Conservation (phyloP, 768 basidiomycete species). For the Trametes meyenii region DNA sequence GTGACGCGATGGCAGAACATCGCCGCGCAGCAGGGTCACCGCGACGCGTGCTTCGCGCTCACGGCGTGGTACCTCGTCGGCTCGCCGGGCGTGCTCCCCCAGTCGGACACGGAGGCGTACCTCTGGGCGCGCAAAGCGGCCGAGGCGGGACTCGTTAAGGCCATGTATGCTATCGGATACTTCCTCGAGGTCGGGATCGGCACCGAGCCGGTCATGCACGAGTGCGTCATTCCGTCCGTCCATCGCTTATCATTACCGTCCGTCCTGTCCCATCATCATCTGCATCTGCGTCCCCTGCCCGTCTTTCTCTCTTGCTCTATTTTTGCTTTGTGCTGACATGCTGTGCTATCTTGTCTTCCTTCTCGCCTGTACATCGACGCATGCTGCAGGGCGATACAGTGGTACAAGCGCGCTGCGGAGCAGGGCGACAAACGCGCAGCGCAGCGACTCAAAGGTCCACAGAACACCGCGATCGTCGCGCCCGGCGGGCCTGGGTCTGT, state of each 20-base stretch:
- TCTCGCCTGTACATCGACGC: background rate
- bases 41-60: conserved; percentile 96
- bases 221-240: conserved; percentile 49
- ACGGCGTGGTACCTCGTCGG: conserved; percentile 99
- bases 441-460: conserved; percentile 73
- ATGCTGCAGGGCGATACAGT: conserved; percentile 60
- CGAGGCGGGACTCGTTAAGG: conserved; percentile 88
- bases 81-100: conserved; percentile 94
- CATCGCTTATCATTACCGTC: conserved; percentile 8
- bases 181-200: conserved; percentile 96
- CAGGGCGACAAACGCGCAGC: conserved; percentile 92
- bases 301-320: background rate
- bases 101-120: conserved; percentile 97
- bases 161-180: conserved; percentile 98
- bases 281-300: background rate
- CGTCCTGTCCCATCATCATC: background rate
- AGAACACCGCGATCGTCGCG: conserved; percentile 53
- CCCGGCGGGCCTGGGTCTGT: conserved; percentile 67
- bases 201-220: conserved; percentile 62
- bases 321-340: conserved; percentile 1
- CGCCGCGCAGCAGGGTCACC: conserved; percentile 95
- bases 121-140: conserved; percentile 97
- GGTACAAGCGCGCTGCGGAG: conserved; percentile 90
- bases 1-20: conserved; percentile 67
- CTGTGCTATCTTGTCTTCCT: conserved; percentile 14